Base-by-base conservation (phyloP, 2,329 filamentous ascomycete genomes). In the Fusarium brevicatenulatum region DNA sequence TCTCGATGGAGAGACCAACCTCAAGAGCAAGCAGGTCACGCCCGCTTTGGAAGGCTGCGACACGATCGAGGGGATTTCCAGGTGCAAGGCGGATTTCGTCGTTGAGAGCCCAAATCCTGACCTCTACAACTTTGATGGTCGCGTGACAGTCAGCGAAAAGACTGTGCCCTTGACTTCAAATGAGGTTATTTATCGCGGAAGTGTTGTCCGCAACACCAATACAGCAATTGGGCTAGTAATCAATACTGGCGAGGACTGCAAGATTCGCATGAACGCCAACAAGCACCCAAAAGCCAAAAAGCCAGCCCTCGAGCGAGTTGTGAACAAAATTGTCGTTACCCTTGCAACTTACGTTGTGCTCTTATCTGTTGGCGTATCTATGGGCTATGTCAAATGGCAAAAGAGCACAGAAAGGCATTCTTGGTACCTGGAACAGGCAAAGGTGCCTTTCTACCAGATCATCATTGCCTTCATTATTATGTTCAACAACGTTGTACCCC, bases 401-500 rank as follows among this genome's bases (percentile, higher is more conserved):
- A 81, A 85, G 21, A 84, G 86, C 9, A 90, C 89, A 15, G 94
- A 97, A 79, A 82, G 85, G 30, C 81, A 88, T 19, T 89, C 93
- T 4, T 97, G 93, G 92, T 98, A 97, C 77, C 84, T 98, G 23
- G 81, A 86, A 8, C 82, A 89, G 61, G 92, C 93, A 2, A 87
- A 85, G 9, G 93, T 97, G n/a, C 86, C 89, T 2, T 93, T 94
- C 75, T 90, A 94, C 73, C 91, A 95, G 39, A 94, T 97, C 67
- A 91, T 98, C 72, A 91, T 95, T 34, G 95, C 93, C 1, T 98
- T 95, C 80, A 90, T 97, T 74, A 97, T 98, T 82, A 95, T 97
- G 90, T 97, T 97, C 83, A 98, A 98, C 81, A 98, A 96, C 43
- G 91, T 97, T 83, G 95, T 98, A 66, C 95, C 95, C 0, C 88